A percentile compares a stretch with the other conserved stretches of the same genome.
Conservation (phyloP, 2,329 filamentous ascomycete genomes). For the Ilyonectria sp. region DNA sequence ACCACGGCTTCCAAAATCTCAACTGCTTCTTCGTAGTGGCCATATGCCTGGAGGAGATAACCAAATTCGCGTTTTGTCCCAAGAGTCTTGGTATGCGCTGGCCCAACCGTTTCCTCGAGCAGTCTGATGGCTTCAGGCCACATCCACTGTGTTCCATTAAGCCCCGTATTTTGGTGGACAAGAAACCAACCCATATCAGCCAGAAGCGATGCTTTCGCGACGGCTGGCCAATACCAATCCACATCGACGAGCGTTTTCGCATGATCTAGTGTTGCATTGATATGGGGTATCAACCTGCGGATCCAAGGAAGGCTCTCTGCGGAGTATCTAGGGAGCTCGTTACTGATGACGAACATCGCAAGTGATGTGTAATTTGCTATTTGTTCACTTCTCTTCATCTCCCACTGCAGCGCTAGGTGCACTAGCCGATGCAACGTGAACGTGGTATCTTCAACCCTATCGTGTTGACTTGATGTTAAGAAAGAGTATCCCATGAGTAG, state of each 20-base stretch:
- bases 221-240: not conserved
- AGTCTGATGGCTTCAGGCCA: not conserved
- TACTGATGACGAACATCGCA: not conserved
- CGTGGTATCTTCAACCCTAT: not conserved
- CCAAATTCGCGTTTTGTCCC: no score
- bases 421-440: constrained; percentile 10
- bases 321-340: not conserved
- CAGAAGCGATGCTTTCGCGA: not conserved
- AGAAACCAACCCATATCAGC: not conserved
- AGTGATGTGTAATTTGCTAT: not conserved
- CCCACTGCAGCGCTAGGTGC: not conserved
- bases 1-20: not conserved
- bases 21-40: not conserved
- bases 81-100: not conserved
- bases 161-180: not conserved
- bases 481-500: constrained; percentile 8
- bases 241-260: not conserved
- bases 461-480: not conserved
- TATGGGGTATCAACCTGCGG: not conserved
- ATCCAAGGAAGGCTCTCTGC: not conserved
- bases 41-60: not conserved
- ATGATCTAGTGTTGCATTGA: not conserved
- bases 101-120: not conserved
- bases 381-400: not conserved
- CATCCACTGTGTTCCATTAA: not conserved